Evolutionary conservation across 345 rosid species (phyloP).

Genomic region (Eucalyptus victrix): DNA sequence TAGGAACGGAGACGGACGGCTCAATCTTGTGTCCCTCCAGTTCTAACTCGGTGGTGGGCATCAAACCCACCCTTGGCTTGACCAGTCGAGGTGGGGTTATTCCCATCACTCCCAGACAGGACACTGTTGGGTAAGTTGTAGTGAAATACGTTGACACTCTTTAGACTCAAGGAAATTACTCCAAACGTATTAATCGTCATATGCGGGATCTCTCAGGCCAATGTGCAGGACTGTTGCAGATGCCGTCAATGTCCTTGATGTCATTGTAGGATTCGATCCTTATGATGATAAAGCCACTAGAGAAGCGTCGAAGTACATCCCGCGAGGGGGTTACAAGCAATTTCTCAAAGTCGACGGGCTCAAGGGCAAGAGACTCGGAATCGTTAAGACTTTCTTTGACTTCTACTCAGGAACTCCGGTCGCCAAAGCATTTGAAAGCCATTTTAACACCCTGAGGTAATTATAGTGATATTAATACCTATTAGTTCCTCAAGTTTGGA

Average conservation of each 20-base stretch:
- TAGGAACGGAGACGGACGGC: constrained; percentile 68
- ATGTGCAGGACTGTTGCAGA: constrained; percentile 31
- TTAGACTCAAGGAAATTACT: neutral
- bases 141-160: neutral
- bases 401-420: neutral
- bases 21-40: constrained; percentile 54
- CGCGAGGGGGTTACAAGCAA: constrained; percentile 29
- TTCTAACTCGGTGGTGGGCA: constrained; percentile 47
- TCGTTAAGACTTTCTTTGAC: constrained; percentile 20
- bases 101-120: constrained; percentile 53
- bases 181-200: neutral
- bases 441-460: constrained; percentile 34
- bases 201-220: constrained; percentile 10
- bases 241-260: constrained; percentile 33
- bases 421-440: constrained; percentile 14
- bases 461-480: neutral
- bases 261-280: constrained; percentile 27
- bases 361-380: constrained; percentile 42
- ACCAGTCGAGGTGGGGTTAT: constrained; percentile 65
- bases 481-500: neutral
- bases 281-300: constrained; percentile 25
- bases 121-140: constrained; percentile 31
- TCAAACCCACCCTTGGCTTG: constrained; percentile 67
- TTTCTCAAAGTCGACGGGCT: constrained; percentile 37
- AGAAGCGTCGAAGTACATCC: constrained; percentile 29